Evolutionary conservation across 2,329 filamentous ascomycete genomes (phyloP).

Genomic region (Lasiodiplodia hormozganensis): DNA sequence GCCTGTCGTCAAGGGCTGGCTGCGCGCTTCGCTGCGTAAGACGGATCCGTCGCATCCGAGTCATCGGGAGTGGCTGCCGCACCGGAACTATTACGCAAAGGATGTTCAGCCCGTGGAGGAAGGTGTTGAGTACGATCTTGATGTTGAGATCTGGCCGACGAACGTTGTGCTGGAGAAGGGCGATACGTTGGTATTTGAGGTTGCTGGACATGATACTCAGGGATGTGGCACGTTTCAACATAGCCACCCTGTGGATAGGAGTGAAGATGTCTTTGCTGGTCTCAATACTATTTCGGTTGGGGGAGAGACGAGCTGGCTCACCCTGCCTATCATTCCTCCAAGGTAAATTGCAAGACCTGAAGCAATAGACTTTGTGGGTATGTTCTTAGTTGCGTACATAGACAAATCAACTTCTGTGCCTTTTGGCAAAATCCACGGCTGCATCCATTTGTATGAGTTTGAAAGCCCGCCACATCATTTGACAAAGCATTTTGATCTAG

Average conservation of each 20-base stretch:
- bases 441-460: no score
- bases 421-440: no score
- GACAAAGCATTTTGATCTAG: no score
- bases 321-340: slow-evolving; percentile 60
- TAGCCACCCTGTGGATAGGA: slow-evolving; percentile 57
- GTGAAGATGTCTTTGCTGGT: slow-evolving; percentile 52
- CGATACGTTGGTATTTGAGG: slow-evolving; percentile 62
- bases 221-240: slow-evolving; percentile 65
- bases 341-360: slow-evolving; percentile 32
- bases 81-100: slow-evolving; percentile 64
- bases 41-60: slow-evolving; percentile 58
- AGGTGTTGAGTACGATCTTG: slow-evolving; percentile 64
- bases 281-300: slow-evolving; percentile 63
- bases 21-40: slow-evolving; percentile 64
- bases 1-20: slow-evolving; percentile 69
- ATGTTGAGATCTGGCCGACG: slow-evolving; percentile 71
- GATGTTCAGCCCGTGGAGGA: slow-evolving; percentile 63
- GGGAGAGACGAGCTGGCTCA: slow-evolving; percentile 54
- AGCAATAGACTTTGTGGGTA: no score
- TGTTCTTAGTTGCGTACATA: no score
- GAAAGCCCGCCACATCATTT: no score
- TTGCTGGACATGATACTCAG: slow-evolving; percentile 62
- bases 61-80: slow-evolving; percentile 62
- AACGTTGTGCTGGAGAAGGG: slow-evolving; percentile 64
- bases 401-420: no score